phyloP scores from a whole-genome alignment of 2,329 filamentous ascomycete genomes.

The Pseudopithomyces maydicus region DNA sequence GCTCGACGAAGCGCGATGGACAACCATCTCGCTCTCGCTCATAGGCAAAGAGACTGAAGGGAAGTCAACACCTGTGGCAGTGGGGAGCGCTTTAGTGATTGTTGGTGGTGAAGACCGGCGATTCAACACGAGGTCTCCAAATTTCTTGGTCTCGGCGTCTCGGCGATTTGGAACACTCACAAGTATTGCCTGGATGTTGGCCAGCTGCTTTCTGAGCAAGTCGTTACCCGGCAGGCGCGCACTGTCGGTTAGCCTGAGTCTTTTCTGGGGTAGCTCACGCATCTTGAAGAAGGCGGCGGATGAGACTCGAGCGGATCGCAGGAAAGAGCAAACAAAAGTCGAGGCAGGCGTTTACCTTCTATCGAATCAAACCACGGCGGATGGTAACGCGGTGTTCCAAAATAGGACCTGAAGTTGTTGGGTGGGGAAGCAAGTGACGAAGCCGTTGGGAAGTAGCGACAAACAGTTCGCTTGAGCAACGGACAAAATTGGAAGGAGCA shows the following conservation, averaged over 20 bases:
- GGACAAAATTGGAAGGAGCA: too few species aligned
- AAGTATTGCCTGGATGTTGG: conserved; percentile 22
- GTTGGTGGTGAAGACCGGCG: not conserved
- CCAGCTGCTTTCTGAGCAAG: conserved; percentile 18
- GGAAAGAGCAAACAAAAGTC: not conserved
- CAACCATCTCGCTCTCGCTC: too few species aligned
- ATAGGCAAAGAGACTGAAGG: not conserved
- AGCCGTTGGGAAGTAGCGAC: too few species aligned
- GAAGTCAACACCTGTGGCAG: not conserved
- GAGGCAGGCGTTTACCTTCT: not conserved
- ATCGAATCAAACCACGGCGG: not conserved
- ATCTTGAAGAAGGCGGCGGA: not conserved
- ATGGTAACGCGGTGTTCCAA: not conserved
- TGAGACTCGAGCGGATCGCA: not conserved
- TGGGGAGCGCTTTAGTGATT: not conserved
- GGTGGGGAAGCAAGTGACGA: too few species aligned
- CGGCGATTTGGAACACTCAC: conserved; percentile 18
- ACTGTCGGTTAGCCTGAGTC: conserved; percentile 3
- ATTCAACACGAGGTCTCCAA: not conserved
- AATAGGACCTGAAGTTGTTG: too few species aligned
- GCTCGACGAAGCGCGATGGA: not conserved
- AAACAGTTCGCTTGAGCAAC: too few species aligned
- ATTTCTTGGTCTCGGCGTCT: conserved; percentile 11
- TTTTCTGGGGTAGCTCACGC: not conserved
- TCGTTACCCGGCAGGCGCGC: not conserved